A percentile compares a stretch with the other conserved stretches of the same genome.
These are phyloP conservation scores for Hydnum rufescens DNA, from an alignment of 768 basidiomycete species.

Conservation along the genomic window DNA sequence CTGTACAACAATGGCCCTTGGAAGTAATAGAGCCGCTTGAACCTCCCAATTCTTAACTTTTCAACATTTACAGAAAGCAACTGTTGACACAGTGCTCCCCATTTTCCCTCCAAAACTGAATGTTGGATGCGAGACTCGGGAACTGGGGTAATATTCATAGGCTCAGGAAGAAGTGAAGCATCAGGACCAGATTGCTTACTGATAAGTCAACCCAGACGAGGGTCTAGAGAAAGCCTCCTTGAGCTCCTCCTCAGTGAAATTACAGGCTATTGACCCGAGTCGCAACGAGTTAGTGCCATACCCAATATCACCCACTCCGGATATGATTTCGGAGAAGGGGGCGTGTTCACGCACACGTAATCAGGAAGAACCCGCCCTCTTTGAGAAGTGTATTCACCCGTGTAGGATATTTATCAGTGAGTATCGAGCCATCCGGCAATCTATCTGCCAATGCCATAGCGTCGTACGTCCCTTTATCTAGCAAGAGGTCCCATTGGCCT, in stretches of 20 bases:
- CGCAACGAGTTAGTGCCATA: too few relatives aligned
- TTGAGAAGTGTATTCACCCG: conserved; percentile 37
- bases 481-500: conserved; percentile 44
- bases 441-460: conserved; percentile 57
- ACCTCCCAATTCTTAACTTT: too few relatives aligned
- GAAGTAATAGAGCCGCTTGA: too few relatives aligned
- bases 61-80: conserved; percentile 39
- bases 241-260: conserved; percentile 67
- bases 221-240: conserved; percentile 29
- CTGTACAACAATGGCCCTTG: too few relatives aligned
- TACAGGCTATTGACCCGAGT: conserved; percentile 51
- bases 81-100: conserved; percentile 47
- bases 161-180: too few relatives aligned
- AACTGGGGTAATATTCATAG: conserved; percentile 31
- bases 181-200: conserved; percentile 42
- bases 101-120: conserved; percentile 61
- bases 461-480: conserved; percentile 83
- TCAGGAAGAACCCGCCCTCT: conserved; percentile 50
- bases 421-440: conserved; percentile 31
- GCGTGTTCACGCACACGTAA: conserved; percentile 45
- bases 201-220: conserved; percentile 35
- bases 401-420: conserved; percentile 38
- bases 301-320: background rate
- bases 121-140: conserved; percentile 47
- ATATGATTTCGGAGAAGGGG: conserved; percentile 1